A percentile compares a stretch with the other conserved stretches of the same genome.
Conservation (phyloP, 2,329 filamentous ascomycete species). For the Microthyrium microscopicum region DNA sequence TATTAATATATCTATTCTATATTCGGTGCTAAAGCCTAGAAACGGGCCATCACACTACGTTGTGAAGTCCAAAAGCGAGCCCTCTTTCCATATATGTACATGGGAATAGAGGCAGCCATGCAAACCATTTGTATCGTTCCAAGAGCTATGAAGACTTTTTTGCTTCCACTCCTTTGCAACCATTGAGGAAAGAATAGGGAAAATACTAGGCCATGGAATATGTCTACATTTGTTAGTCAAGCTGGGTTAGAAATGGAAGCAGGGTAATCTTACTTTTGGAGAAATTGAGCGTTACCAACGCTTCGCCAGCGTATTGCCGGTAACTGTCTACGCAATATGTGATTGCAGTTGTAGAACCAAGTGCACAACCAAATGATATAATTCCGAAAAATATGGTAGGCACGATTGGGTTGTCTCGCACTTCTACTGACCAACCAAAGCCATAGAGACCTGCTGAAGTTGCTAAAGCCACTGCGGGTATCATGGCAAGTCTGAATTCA, state of each 20-base stretch:
- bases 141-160: conserved; percentile 63
- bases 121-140: conserved; percentile 72
- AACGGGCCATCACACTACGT: conserved; percentile 72
- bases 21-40: too few species aligned
- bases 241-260: background rate
- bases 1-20: too few species aligned
- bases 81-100: conserved; percentile 93
- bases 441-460: conserved; percentile 82
- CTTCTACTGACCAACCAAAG: conserved; percentile 76
- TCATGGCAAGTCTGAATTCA: conserved; percentile 85
- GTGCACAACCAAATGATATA: conserved; percentile 77
- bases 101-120: conserved; percentile 61
- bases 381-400: conserved; percentile 87
- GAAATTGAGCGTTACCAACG: conserved; percentile 85
- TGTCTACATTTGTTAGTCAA: conserved; percentile 28
- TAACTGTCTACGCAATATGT: conserved; percentile 92
- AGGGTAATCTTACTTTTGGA: conserved; percentile 52
- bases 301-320: conserved; percentile 82
- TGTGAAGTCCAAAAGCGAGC: conserved; percentile 90
- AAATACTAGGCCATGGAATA: conserved; percentile 80
- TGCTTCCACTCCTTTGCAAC: conserved; percentile 59
- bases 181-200: conserved; percentile 75
- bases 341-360: conserved; percentile 80
- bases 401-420: conserved; percentile 67
- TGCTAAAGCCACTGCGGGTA: conserved; percentile 55